phyloP scores from a whole-genome alignment of 2,329 filamentous ascomycete genomes.

The Elsinoe necatrix region DNA sequence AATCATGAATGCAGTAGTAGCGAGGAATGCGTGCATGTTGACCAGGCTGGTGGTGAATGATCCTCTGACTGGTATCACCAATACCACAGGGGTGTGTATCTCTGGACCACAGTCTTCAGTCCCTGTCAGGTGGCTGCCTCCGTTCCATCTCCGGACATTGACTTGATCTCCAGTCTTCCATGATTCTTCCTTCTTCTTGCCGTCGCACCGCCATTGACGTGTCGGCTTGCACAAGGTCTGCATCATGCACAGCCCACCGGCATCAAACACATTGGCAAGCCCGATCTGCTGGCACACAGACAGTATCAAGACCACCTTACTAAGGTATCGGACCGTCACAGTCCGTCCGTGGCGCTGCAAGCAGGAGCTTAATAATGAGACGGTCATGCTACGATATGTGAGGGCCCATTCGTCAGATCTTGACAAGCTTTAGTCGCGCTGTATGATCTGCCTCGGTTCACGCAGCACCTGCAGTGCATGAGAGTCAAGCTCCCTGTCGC shows the following conservation, averaged over 20 bases:
- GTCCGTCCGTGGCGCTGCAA: neutral
- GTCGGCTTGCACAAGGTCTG: neutral
- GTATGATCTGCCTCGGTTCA: neutral
- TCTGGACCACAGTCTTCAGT: neutral
- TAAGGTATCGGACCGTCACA: conserved; percentile 1
- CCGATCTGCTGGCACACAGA: conserved; percentile 4
- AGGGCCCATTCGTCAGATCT: neutral
- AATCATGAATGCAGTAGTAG: neutral
- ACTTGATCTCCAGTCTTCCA: neutral
- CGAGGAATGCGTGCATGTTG: neutral
- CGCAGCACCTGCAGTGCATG: neutral
- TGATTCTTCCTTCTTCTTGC: neutral
- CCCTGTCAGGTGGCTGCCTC: neutral
- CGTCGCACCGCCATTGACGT: neutral
- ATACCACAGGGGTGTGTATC: neutral
- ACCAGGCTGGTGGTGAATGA: neutral
- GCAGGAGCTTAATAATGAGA: neutral
- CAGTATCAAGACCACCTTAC: neutral
- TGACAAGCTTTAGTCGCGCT: neutral
- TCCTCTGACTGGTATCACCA: neutral
- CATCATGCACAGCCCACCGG: neutral
- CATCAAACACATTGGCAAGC: conserved; percentile 2
- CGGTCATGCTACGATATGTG: neutral
- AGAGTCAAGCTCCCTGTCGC: neutral
- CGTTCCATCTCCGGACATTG: neutral